Conservation (phyloP, 495 filamentous ascomycete species). For the Hyaloscypha hepaticicola region DNA sequence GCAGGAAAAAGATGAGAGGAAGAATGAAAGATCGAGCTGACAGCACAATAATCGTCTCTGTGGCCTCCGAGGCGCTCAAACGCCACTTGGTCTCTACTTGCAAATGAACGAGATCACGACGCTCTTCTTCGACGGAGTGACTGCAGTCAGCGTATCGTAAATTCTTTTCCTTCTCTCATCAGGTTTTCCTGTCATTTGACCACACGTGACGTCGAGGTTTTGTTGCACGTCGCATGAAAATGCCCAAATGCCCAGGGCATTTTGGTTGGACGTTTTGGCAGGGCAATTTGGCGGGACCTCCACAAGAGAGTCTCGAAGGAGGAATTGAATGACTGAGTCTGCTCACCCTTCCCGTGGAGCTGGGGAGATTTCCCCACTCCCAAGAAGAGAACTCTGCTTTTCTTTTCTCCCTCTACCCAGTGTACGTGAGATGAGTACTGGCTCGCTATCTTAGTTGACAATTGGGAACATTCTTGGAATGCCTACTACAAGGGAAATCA, state of each 20-base stretch:
- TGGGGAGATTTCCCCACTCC: no score
- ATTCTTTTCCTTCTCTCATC: not conserved
- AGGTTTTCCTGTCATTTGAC: not conserved
- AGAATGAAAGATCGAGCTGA: not conserved
- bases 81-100: slow-evolving; percentile 6
- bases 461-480: slow-evolving; percentile 14
- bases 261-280: no score
- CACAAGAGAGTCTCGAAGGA: no score
- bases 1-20: not conserved
- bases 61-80: slow-evolving; percentile 12
- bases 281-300: no score
- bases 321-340: no score
- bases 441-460: not conserved
- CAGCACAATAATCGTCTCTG: not conserved
- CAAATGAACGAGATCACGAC: slow-evolving; percentile 17
- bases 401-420: not conserved
- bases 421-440: not conserved
- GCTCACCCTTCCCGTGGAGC: no score
- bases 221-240: no score
- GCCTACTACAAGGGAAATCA: slow-evolving; percentile 2
- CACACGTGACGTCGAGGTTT: no score
- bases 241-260: no score
- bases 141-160: slow-evolving; percentile 12
- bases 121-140: slow-evolving; percentile 11
- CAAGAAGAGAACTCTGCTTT: no score